phyloP scores from a whole-genome alignment of 371 early-diverging fungal genomes.

The Mortierella sp. region DNA sequence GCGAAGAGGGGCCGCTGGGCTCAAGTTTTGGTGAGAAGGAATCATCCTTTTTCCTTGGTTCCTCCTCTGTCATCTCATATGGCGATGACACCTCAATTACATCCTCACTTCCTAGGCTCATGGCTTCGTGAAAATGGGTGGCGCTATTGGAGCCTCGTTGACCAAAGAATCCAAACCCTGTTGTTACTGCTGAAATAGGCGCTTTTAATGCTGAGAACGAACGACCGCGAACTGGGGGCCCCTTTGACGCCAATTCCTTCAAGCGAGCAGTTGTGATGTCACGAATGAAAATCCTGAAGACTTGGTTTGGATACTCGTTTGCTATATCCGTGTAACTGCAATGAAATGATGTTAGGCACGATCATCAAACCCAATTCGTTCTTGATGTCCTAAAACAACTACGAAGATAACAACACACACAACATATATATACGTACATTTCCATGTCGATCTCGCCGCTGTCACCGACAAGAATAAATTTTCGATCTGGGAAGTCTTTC shows the following conservation, averaged over 20 bases:
- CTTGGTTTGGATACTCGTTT: constrained; percentile 67
- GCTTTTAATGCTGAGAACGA: constrained; percentile 25
- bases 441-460: constrained; percentile 93
- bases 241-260: constrained; percentile 19
- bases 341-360: neutral
- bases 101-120: neutral
- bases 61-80: constrained; percentile 7
- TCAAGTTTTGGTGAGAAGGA: neutral
- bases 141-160: constrained; percentile 17
- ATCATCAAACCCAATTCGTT: neutral
- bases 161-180: constrained; percentile 30
- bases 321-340: constrained; percentile 71
- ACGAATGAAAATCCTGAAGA: constrained; percentile 88
- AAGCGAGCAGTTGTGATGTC: constrained; percentile 70
- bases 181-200: constrained; percentile 23
- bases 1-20: neutral
- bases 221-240: constrained; percentile 13
- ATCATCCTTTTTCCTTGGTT: neutral
- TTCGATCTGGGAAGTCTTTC: constrained; percentile 83
- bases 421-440: constrained; percentile 53
- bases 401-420: too few relatives aligned
- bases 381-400: too few relatives aligned
- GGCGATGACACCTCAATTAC: neutral
- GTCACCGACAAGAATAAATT: constrained; percentile 92
- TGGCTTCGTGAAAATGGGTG: neutral